Evolutionary conservation across 129 eudicot species (phyloP).

Genomic region (Lactuca saligna): DNA sequence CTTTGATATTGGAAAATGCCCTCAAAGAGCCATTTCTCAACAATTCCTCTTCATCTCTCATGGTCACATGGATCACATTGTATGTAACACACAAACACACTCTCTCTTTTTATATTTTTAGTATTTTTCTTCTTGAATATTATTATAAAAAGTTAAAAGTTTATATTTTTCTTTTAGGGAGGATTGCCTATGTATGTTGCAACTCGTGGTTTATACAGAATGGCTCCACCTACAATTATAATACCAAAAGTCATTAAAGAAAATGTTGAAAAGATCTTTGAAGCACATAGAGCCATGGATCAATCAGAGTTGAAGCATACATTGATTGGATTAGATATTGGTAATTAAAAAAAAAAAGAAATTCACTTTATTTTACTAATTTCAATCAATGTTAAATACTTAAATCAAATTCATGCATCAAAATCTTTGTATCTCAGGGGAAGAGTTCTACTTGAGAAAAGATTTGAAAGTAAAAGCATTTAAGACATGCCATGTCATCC

Average conservation of each 20-base stretch:
- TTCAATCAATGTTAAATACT: too few species aligned
- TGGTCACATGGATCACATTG: constrained; percentile 99
- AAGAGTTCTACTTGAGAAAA: constrained; percentile 66
- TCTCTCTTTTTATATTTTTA: not conserved
- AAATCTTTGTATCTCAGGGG: constrained; percentile 44
- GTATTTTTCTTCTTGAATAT: not conserved
- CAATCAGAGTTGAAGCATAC: constrained; percentile 88
- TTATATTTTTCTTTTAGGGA: constrained; percentile 39
- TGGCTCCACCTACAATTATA: constrained; percentile 85
- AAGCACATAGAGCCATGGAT: constrained; percentile 83
- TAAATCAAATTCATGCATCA: constrained; percentile 4
- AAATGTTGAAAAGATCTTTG: constrained; percentile 78
- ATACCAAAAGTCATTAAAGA: constrained; percentile 73
- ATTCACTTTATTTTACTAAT: not conserved
- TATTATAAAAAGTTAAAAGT: not conserved
- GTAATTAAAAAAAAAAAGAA: constrained; percentile 31
- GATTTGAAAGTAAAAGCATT: constrained; percentile 90
- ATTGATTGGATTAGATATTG: constrained; percentile 76
- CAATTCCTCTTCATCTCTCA: constrained; percentile 91
- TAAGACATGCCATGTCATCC: constrained; percentile 78
- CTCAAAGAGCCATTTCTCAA: constrained; percentile 82
- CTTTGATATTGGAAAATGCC: constrained; percentile 93
- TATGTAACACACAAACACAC: constrained; percentile 15
- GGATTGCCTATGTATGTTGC: constrained; percentile 99
- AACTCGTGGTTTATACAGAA: constrained; percentile 79